Evolutionary conservation across 805 yeast genomes (phyloP), one percentile per base, ranked within the genome.

Genomic region (Myxozyma lipomycoides): DNA sequence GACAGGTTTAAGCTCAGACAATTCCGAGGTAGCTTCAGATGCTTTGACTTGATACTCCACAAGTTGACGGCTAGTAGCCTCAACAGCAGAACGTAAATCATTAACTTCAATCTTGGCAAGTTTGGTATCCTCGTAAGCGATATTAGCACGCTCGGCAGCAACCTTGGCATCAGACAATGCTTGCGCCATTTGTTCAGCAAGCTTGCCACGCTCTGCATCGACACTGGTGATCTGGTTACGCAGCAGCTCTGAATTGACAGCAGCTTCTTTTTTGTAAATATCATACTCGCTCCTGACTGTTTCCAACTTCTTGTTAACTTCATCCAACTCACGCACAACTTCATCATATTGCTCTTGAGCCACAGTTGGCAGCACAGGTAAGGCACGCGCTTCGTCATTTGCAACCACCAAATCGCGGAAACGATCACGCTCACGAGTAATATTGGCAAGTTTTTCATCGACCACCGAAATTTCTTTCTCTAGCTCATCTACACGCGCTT

Each of bases 361-460:
- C 23, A 52, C 48, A 4, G 30, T 1, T n/a, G 41, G 19, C 10
- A 18, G 36, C 17, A 24, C 42, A n/a, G 17, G 25, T 17, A 22
- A 35, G 34, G 9, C 3, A 28, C 12, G 10, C n/a, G 6, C 34
- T 5, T 10, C 41, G 10, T 10, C 30, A 18, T 36, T 42, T 12
- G 28, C 37, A 3, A 40, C 18, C 10, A 62, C 48, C 56, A 63
- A 64, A 47, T 61, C 60, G 60, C 81, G 74, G 60, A 82, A 75
- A 70, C 81, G 78, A 59, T 89, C 95, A 48, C 89, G 77, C 64
- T 86, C 95, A 54, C 80, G 76, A 3, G 75, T 69, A 1, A 79
- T 73, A 1, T 83, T 75, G 9, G 73, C 77, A 39, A 82, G 65
- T 62, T 78, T 79, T 1, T 74, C 62, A 55, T 78, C 78, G 7